A percentile compares a stretch with the other conserved stretches of the same genome.
Evolutionary conservation across 768 basidiomycete species (phyloP).

Genomic region (Imleria badia): DNA sequence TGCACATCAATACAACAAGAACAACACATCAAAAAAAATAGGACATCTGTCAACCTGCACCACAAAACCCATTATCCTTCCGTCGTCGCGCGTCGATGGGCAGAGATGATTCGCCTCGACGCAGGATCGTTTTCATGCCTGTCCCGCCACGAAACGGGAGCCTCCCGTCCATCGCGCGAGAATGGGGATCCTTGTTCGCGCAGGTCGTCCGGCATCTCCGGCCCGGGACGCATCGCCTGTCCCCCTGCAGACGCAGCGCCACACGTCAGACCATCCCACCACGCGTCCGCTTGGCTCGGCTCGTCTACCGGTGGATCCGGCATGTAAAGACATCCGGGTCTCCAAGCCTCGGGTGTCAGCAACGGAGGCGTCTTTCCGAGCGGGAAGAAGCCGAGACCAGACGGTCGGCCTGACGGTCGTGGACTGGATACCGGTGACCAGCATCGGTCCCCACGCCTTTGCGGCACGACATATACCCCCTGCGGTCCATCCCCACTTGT

Average conservation of each 20-base stretch:
- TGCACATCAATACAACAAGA: conserved; percentile 12
- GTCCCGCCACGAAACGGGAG: conserved; percentile 19
- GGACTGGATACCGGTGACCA: not conserved
- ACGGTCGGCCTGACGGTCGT: not conserved
- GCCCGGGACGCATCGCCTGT: too few species aligned
- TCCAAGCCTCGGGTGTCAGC: conserved; percentile 12
- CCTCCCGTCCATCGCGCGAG: not conserved
- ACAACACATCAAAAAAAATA: not conserved
- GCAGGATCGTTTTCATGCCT: conserved; percentile 23
- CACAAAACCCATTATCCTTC: not conserved
- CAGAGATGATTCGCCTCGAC: conserved; percentile 7
- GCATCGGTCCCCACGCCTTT: conserved; percentile 9
- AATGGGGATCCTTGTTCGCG: not conserved
- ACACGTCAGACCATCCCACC: conserved; percentile 8
- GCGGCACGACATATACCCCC: conserved; percentile 20
- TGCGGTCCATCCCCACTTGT: not conserved
- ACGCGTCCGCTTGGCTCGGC: not conserved
- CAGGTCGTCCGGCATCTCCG: not conserved
- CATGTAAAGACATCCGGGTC: conserved; percentile 12
- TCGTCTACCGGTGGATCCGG: conserved; percentile 14
- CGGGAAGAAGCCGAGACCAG: conserved; percentile 9
- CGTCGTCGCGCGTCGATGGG: conserved; percentile 12
- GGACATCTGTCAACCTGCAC: not conserved
- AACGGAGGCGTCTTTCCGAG: conserved; percentile 4
- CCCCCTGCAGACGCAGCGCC: not conserved